Evolutionary conservation across 1,139 yeast species (phyloP).

Genomic region (Kurtzmaniella quercitrusa): DNA sequence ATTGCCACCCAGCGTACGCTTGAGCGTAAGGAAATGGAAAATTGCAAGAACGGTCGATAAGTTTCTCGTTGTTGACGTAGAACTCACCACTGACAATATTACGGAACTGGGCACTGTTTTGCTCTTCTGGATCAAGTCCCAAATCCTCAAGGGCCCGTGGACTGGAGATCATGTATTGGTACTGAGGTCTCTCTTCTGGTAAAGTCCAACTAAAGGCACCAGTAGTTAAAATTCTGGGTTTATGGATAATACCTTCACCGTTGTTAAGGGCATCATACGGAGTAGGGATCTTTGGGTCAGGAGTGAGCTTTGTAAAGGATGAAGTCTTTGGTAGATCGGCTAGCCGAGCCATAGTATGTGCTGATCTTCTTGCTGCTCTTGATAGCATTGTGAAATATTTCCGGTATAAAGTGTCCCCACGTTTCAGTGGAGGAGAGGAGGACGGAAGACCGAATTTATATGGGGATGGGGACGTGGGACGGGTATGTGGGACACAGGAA

Average conservation of each 20-base stretch:
- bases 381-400: background rate
- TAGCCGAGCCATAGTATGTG: conserved; percentile 12
- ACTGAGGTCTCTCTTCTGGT: conserved; percentile 58
- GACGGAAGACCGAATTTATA: background rate
- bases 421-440: background rate
- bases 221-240: conserved; percentile 55
- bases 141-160: conserved; percentile 58
- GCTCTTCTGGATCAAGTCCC: conserved; percentile 43
- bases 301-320: conserved; percentile 49
- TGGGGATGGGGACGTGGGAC: too few species aligned
- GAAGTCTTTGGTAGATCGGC: conserved; percentile 38
- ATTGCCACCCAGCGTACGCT: conserved; percentile 95
- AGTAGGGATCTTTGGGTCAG: conserved; percentile 59
- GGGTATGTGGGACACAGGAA: too few species aligned
- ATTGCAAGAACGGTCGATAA: conserved; percentile 26
- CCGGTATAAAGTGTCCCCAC: conserved; percentile 2
- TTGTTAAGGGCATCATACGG: conserved; percentile 45
- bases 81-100: conserved; percentile 62
- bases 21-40: conserved; percentile 80
- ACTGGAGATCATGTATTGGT: conserved; percentile 56
- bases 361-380: background rate
- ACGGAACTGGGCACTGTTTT: conserved; percentile 41
- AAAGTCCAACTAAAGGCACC: conserved; percentile 71
- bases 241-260: conserved; percentile 29
- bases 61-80: conserved; percentile 20